Evolutionary conservation across 495 filamentous ascomycete genomes (phyloP).

Genomic region (Daldinia vernicosa): DNA sequence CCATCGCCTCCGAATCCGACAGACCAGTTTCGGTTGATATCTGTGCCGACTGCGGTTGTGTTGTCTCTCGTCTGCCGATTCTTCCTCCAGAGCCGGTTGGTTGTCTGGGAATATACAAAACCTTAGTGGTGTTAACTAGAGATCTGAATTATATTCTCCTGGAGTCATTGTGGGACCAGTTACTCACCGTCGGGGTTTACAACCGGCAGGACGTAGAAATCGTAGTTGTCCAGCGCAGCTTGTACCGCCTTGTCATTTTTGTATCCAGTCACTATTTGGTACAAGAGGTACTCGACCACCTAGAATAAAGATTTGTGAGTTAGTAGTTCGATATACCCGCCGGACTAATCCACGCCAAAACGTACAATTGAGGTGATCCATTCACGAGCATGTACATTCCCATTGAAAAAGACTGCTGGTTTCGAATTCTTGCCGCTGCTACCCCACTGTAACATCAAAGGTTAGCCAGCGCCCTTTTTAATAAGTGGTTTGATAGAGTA

Average conservation of each 20-base stretch:
- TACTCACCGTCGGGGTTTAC: slow-evolving; percentile 69
- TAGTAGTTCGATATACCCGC: not conserved
- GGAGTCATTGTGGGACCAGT: not conserved
- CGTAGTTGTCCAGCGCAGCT: slow-evolving; percentile 64
- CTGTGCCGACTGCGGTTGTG: slow-evolving; percentile 61
- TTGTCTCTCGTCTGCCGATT: slow-evolving; percentile 61
- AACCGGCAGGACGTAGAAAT: slow-evolving; percentile 70
- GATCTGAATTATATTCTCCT: not conserved
- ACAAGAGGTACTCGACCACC: slow-evolving; percentile 65
- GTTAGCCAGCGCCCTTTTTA: not conserved
- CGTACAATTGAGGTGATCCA: slow-evolving; percentile 66
- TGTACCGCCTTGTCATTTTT: slow-evolving; percentile 51
- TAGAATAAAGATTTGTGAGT: slow-evolving; percentile 10
- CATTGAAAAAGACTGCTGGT: slow-evolving; percentile 67
- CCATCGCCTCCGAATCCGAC: slow-evolving; percentile 56
- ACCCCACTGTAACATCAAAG: slow-evolving; percentile 49
- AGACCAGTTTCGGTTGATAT: slow-evolving; percentile 74
- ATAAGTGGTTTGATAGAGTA: not conserved
- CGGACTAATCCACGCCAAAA: not conserved
- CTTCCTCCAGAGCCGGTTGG: slow-evolving; percentile 69
- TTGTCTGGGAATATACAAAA: slow-evolving; percentile 70
- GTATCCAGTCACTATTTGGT: slow-evolving; percentile 61
- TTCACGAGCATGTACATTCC: slow-evolving; percentile 70
- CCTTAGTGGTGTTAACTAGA: slow-evolving; percentile 43
- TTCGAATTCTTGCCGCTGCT: slow-evolving; percentile 61